phyloP scores from a whole-genome alignment of 1,284 basidiomycete genomes.

The Mycena sp. region DNA sequence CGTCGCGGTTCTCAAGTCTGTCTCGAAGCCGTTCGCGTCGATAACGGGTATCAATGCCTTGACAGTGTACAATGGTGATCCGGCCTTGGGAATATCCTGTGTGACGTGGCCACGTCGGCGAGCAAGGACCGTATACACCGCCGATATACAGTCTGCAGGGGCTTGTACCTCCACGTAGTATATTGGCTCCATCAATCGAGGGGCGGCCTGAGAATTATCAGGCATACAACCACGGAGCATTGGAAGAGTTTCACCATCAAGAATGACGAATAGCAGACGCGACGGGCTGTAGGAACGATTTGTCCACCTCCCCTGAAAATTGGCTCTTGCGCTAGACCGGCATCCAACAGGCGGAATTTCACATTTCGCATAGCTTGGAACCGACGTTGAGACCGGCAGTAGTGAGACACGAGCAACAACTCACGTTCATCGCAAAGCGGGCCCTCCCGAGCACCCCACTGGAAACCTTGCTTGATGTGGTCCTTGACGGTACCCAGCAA shows the following conservation, averaged over 20 bases:
- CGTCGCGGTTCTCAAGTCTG: slow-evolving; percentile 95
- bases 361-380: slow-evolving; percentile 96
- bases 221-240: slow-evolving; percentile 10
- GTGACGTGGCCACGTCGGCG: slow-evolving; percentile 97
- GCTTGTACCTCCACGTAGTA: slow-evolving; percentile 99
- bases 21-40: slow-evolving; percentile 99
- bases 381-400: slow-evolving; percentile 4
- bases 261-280: slow-evolving; percentile 99
- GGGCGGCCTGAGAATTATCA: slow-evolving; percentile 73
- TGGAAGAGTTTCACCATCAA: slow-evolving; percentile 74
- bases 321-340: slow-evolving; percentile 91
- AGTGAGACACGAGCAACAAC: slow-evolving; percentile 45
- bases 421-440: slow-evolving; percentile 98
- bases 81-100: slow-evolving; percentile 96
- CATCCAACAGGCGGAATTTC: slow-evolving; percentile 96
- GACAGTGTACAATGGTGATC: slow-evolving; percentile 96
- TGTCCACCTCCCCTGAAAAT: slow-evolving; percentile 98
- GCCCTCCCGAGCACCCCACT: slow-evolving; percentile 98
- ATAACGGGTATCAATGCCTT: slow-evolving; percentile 98
- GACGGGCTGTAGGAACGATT: slow-evolving; percentile 96
- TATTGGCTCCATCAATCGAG: slow-evolving; percentile 94
- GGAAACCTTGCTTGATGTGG: slow-evolving; percentile 98
- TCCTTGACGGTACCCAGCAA: slow-evolving; percentile 90
- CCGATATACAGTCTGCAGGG: slow-evolving; percentile 97
- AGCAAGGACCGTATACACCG: slow-evolving; percentile 97